Evolutionary conservation across 805 yeast genomes (phyloP).

Genomic region (Yarrowia divulgata): DNA sequence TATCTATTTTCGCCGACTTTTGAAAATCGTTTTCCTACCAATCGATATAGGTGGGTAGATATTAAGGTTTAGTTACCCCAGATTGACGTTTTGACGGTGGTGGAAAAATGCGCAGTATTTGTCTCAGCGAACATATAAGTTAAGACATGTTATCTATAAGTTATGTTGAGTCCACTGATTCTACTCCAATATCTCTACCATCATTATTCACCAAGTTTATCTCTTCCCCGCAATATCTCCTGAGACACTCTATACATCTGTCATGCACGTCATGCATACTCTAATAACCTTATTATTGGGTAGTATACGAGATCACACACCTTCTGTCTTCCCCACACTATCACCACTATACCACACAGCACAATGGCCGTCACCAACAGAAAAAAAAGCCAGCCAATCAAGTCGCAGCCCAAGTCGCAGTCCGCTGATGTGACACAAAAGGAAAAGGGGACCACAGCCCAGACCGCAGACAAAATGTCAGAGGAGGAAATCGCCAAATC

Average conservation of each 20-base stretch:
- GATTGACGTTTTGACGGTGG: not conserved
- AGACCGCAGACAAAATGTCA: too few relatives aligned
- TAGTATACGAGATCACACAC: too few relatives aligned
- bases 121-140: too few relatives aligned
- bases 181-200: not conserved
- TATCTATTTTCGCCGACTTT: too few relatives aligned
- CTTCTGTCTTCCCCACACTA: not conserved
- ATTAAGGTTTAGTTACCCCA: constrained; percentile 8
- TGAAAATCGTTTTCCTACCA: not conserved
- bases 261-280: not conserved
- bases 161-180: too few relatives aligned
- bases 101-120: too few relatives aligned
- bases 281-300: too few relatives aligned
- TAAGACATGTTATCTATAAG: too few relatives aligned
- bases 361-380: constrained; percentile 2
- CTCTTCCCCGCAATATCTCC: too few relatives aligned
- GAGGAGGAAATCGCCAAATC: too few relatives aligned
- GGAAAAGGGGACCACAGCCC: too few relatives aligned
- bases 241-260: not conserved
- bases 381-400: not conserved
- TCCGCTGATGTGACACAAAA: too few relatives aligned
- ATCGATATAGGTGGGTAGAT: not conserved
- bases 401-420: not conserved
- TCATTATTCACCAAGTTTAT: not conserved
- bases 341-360: not conserved